phyloP scores from a whole-genome alignment of 2,329 filamentous ascomycete genomes.

The Fonsecaea erecta region DNA sequence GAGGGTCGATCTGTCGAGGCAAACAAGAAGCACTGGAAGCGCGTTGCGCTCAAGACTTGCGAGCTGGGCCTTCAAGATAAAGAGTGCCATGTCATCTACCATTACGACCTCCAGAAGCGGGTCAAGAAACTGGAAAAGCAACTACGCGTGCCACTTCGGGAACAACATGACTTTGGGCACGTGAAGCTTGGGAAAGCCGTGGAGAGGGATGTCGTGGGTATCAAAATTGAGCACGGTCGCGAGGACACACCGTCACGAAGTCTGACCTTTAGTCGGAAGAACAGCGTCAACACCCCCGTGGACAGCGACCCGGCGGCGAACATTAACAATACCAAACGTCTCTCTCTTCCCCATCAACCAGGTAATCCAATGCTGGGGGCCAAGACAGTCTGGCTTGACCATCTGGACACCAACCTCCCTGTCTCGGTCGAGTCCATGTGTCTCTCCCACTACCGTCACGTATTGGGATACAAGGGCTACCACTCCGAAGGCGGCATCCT shows the following conservation, averaged over 20 bases:
- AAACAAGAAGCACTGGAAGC: slow-evolving; percentile 83
- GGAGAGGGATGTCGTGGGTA: slow-evolving; percentile 75
- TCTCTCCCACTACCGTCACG: slow-evolving; percentile 77
- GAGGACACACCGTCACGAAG: slow-evolving; percentile 44
- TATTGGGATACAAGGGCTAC: slow-evolving; percentile 86
- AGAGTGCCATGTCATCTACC: slow-evolving; percentile 87
- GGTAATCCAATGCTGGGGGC: slow-evolving; percentile 44
- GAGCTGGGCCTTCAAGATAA: slow-evolving; percentile 84
- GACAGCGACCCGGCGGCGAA: slow-evolving; percentile 18
- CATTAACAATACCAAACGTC: slow-evolving; percentile 25
- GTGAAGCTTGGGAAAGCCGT: slow-evolving; percentile 75
- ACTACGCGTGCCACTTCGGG: slow-evolving; percentile 78
- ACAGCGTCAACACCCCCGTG: slow-evolving; percentile 19
- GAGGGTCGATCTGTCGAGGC: slow-evolving; percentile 58
- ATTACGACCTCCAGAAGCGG: slow-evolving; percentile 92
- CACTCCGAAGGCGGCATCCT: slow-evolving; percentile 91
- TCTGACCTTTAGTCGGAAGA: slow-evolving; percentile 29
- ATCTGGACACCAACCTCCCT: slow-evolving; percentile 68
- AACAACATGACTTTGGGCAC: slow-evolving; percentile 92
- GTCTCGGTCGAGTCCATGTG: slow-evolving; percentile 95
- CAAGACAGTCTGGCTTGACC: slow-evolving; percentile 89
- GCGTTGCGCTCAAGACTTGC: slow-evolving; percentile 76
- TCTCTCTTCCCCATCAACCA: slow-evolving; percentile 19
- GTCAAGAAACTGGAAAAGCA: slow-evolving; percentile 87
- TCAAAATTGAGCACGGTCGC: slow-evolving; percentile 69